A percentile compares a stretch with the other conserved stretches of the same genome.
Conservation (phyloP, 257 asterid genomes). For the Jacaranda copaia region DNA sequence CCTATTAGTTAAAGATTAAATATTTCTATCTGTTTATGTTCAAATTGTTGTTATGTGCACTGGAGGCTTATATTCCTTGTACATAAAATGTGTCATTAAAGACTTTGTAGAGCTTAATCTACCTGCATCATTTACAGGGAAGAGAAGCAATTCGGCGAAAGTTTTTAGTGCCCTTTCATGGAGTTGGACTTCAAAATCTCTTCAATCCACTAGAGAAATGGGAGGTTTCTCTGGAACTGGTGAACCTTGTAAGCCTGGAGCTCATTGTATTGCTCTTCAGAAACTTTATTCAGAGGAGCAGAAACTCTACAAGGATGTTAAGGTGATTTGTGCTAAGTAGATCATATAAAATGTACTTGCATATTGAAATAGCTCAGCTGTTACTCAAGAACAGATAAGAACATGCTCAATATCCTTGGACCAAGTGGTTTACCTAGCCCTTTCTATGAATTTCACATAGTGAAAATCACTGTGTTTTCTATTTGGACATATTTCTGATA, state of each 20-base stretch:
- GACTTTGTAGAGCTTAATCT: conserved; percentile 21
- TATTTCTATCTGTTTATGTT: neutral
- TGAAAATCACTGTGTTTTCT: neutral
- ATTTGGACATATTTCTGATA: neutral
- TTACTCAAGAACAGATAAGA: neutral
- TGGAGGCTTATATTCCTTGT: neutral
- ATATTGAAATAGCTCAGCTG: neutral
- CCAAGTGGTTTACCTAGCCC: neutral
- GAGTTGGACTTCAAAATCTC: conserved; percentile 78
- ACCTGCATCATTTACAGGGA: conserved; percentile 55
- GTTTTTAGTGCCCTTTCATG: conserved; percentile 76
- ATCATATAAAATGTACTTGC: conserved; percentile 11
- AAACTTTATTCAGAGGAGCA: conserved; percentile 75
- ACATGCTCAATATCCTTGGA: neutral
- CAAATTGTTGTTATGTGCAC: too few species aligned
- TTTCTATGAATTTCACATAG: conserved; percentile 8
- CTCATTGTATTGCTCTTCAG: conserved; percentile 75
- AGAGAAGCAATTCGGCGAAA: conserved; percentile 70
- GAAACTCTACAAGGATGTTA: conserved; percentile 75
- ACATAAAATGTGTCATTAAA: neutral
- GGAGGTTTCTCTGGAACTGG: conserved; percentile 46
- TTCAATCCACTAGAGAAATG: conserved; percentile 52
- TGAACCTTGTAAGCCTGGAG: conserved; percentile 87
- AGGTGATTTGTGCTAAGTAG: conserved; percentile 54
- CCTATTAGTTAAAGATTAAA: conserved; percentile 21